Evolutionary conservation across 139 green algal genomes (phyloP), one percentile per base, ranked within the genome.

Genomic region (Mesotaenium endlicherianum): DNA sequence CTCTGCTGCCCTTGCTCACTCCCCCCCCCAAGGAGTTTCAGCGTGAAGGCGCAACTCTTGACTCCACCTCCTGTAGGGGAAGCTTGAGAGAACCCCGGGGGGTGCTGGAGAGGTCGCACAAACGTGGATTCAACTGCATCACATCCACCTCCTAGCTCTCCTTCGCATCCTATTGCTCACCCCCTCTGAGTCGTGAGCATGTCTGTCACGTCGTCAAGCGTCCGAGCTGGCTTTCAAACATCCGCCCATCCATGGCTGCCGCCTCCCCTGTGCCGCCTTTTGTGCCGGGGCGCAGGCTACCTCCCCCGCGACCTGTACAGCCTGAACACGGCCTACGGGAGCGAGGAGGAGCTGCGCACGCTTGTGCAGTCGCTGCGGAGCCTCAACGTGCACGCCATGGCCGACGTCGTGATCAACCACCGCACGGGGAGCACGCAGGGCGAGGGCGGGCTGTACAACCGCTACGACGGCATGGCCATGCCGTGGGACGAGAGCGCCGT

Each of bases 401-500:
- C 86, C 0, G 88, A 92, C 72, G 82, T 92, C 36, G 88, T 92
- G 30, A 88, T 92, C 71, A 92, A 92, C 86, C 88, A 92, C 82
- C 70, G 88, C 20, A 85, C 31, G 38, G 85, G 82, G 6, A 68
- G 44, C 20, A 78, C 20, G 57, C 58, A 76, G 85, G 70, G 64
- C 31, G 70, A 55, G 49, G 49, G 57, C 14, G 85, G 85, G 20
- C 36, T 53, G 50, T 88, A 68, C 44, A 88, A 75, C 44, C 41
- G 55, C 14, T 88, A 50, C 43, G 58, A 71, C 38, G 83, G 86
- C 45, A 69, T 80, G 57, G 59, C 43, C 36, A 87, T 97, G 53
- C 84, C 93, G 59, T 97, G 94, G 94, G 94, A 91, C 76, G 45
- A 69, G 40, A 93, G 86, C 88, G 93, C 94, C 26, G 94, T 97